Evolutionary conservation across 2,329 filamentous ascomycete species (phyloP).

Genomic region (Cytospora leucostoma): DNA sequence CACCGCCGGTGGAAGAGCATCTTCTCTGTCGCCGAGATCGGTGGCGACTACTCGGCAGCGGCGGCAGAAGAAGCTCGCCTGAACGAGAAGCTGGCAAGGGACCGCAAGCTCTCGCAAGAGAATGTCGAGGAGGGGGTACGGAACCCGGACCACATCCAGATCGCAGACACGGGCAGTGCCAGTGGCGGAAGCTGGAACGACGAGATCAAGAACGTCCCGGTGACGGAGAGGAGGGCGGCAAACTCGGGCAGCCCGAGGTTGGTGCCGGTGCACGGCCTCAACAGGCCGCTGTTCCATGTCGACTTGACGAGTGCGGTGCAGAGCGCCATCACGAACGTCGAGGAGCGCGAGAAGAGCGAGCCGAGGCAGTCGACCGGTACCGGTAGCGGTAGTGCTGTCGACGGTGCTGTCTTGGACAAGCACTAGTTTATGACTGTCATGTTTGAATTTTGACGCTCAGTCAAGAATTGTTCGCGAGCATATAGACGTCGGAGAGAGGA

Average conservation of each 20-base stretch:
- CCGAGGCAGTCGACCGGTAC: slow-evolving; percentile 29
- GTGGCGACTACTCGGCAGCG: slow-evolving; percentile 69
- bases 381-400: slow-evolving; percentile 14
- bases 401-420: not conserved
- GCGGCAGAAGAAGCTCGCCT: slow-evolving; percentile 65
- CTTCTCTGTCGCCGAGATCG: slow-evolving; percentile 85
- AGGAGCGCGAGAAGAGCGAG: slow-evolving; percentile 47
- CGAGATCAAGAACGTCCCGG: slow-evolving; percentile 37
- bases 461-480: not conserved
- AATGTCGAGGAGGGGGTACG: slow-evolving; percentile 25
- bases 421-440: not conserved
- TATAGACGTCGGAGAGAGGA: not conserved
- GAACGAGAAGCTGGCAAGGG: slow-evolving; percentile 52
- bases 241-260: slow-evolving; percentile 48
- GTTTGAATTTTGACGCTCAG: not conserved
- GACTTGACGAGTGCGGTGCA: slow-evolving; percentile 88
- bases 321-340: slow-evolving; percentile 78
- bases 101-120: slow-evolving; percentile 9
- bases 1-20: slow-evolving; percentile 87
- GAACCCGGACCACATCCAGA: slow-evolving; percentile 22
- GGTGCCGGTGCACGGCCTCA: slow-evolving; percentile 79
- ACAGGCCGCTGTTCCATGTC: slow-evolving; percentile 89
- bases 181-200: slow-evolving; percentile 30
- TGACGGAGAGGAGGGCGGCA: slow-evolving; percentile 37
- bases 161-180: slow-evolving; percentile 27